Conservation (phyloP, 352 stramenopile genomes). For the Phytophthora hibernalis region DNA sequence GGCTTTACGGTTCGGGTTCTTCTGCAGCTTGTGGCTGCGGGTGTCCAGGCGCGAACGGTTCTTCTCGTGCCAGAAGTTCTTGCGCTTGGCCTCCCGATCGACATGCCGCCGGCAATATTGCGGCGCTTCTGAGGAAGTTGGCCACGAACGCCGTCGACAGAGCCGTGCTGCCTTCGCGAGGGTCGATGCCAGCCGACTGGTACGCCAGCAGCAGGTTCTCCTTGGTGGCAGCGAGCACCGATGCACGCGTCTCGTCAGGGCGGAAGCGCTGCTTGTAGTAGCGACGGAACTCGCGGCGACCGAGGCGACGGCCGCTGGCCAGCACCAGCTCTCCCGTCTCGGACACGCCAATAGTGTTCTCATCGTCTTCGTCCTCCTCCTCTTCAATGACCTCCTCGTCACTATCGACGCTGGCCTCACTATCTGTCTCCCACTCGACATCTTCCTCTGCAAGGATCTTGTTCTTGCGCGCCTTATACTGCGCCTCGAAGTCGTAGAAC, state of each 20-base stretch:
- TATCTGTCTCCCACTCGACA: constrained; percentile 82
- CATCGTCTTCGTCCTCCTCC: constrained; percentile 55
- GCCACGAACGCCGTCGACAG: constrained; percentile 83
- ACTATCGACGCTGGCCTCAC: constrained; percentile 76
- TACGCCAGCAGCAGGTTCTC: constrained; percentile 81
- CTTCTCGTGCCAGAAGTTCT: constrained; percentile 83
- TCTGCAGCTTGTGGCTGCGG: constrained; percentile 88
- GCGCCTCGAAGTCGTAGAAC: constrained; percentile 92
- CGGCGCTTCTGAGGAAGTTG: constrained; percentile 85
- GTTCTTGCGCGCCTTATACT: constrained; percentile 64
- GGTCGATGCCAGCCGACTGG: constrained; percentile 73
- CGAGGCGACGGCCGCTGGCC: constrained; percentile 80
- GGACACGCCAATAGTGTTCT: constrained; percentile 76
- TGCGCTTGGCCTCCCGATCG: constrained; percentile 68
- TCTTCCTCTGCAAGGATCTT: constrained; percentile 45
- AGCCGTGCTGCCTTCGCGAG: constrained; percentile 58
- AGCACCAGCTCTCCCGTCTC: constrained; percentile 92
- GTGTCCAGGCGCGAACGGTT: constrained; percentile 81
- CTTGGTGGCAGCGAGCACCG: constrained; percentile 81
- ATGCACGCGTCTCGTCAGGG: constrained; percentile 76
- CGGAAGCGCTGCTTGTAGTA: constrained; percentile 93
- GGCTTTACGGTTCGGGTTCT: constrained; percentile 75
- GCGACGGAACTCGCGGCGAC: constrained; percentile 88
- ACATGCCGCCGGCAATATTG: constrained; percentile 82
- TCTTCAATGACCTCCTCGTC: constrained; percentile 77